phyloP scores from a whole-genome alignment of 257 asterid genomes.

The Lantana camara region DNA sequence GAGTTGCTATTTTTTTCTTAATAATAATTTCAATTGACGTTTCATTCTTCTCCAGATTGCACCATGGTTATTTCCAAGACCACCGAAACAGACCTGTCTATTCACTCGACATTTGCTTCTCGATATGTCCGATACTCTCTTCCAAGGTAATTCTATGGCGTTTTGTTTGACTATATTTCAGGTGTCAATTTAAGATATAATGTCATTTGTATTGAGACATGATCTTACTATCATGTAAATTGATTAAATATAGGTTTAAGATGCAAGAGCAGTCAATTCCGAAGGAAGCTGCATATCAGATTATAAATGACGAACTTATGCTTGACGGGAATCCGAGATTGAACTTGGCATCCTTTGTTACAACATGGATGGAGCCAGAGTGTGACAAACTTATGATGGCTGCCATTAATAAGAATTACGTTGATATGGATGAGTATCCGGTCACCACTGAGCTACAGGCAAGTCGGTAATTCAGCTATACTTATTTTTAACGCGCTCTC shows the following conservation, averaged over 20 bases:
- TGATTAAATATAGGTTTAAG: conserved; percentile 46
- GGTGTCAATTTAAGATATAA: too few relatives aligned
- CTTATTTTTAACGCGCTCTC: too few relatives aligned
- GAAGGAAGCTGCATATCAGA: conserved; percentile 83
- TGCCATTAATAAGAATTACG: too few relatives aligned
- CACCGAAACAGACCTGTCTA: conserved; percentile 46
- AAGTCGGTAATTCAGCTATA: neutral
- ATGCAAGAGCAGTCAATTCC: conserved; percentile 74
- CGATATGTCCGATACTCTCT: conserved; percentile 66
- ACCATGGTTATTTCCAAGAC: conserved; percentile 65
- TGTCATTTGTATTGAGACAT: neutral
- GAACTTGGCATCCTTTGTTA: conserved; percentile 77
- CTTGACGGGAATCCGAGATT: conserved; percentile 83
- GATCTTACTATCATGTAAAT: too few relatives aligned
- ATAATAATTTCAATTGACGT: neutral
- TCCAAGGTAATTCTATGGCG: conserved; percentile 47
- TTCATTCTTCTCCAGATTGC: neutral
- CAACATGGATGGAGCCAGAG: conserved; percentile 94
- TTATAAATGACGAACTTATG: conserved; percentile 83
- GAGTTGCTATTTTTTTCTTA: too few relatives aligned
- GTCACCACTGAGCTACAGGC: conserved; percentile 89
- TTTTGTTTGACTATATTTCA: too few relatives aligned
- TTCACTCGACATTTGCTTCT: conserved; percentile 73
- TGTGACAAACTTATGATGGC: conserved; percentile 72
- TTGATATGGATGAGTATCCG: too few relatives aligned